phyloP scores from a whole-genome alignment of 1,139 yeast species.

The Suhomyces chickasaworum region DNA sequence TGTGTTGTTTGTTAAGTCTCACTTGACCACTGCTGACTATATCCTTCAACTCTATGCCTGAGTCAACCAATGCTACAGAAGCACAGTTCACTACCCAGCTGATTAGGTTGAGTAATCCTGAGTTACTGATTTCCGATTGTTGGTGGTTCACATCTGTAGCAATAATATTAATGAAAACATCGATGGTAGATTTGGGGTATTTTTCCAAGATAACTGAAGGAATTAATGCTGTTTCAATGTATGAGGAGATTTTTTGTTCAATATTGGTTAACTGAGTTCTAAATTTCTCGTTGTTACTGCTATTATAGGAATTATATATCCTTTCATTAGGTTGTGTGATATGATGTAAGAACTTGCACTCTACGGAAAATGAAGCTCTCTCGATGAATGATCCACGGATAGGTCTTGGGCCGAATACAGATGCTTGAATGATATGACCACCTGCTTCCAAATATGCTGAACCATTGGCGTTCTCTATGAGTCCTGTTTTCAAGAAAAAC shows the following conservation, averaged over 20 bases:
- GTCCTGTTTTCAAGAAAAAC: conserved; percentile 59
- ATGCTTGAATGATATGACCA: conserved; percentile 61
- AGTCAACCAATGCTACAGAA: conserved; percentile 76
- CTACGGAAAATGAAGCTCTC: conserved; percentile 68
- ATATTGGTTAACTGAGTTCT: conserved; percentile 44
- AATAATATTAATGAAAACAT: conserved; percentile 70
- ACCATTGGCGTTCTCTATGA: conserved; percentile 75
- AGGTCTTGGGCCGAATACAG: conserved; percentile 90
- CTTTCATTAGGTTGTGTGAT: conserved; percentile 42
- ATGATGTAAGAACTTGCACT: conserved; percentile 60
- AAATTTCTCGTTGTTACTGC: conserved; percentile 34
- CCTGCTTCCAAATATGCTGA: conserved; percentile 77
- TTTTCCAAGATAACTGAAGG: conserved; percentile 66
- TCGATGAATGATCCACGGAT: conserved; percentile 74
- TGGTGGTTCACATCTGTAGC: conserved; percentile 33
- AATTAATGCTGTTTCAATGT: conserved; percentile 57
- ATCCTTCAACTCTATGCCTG: conserved; percentile 79
- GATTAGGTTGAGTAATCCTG: conserved; percentile 41
- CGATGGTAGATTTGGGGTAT: conserved; percentile 90
- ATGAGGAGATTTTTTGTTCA: conserved; percentile 56
- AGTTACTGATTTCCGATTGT: conserved; percentile 27
- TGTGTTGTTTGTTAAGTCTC: conserved; percentile 19
- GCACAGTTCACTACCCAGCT: conserved; percentile 58
- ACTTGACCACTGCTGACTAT: conserved; percentile 73
- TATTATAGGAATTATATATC: conserved; percentile 24